Conservation (phyloP, 1,284 basidiomycete species). For the Psilocybe mexicana region DNA sequence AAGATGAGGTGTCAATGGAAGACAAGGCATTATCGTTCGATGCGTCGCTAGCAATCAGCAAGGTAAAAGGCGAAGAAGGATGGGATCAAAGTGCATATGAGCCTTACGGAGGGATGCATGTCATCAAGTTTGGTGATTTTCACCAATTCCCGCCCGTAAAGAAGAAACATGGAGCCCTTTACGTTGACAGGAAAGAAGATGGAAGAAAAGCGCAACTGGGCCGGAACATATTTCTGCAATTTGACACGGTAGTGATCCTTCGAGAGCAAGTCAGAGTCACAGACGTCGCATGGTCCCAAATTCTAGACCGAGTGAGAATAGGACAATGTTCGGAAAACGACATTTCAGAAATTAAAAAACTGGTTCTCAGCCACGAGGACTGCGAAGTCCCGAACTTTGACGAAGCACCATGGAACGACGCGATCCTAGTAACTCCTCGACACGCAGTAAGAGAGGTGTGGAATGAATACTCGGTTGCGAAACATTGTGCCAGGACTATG, state of each 20-base stretch:
- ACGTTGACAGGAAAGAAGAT: slow-evolving; percentile 12
- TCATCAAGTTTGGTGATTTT: slow-evolving; percentile 37
- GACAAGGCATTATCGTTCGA: slow-evolving; percentile 12
- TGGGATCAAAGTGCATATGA: neutral
- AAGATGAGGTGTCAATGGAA: slow-evolving; percentile 35
- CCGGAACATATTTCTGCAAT: slow-evolving; percentile 29
- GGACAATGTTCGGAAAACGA: slow-evolving; percentile 29
- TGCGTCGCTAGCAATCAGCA: neutral
- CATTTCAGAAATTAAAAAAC: slow-evolving; percentile 22
- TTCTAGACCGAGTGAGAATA: slow-evolving; percentile 24
- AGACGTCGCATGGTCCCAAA: neutral
- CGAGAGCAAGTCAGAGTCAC: neutral
- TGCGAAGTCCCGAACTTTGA: slow-evolving; percentile 20
- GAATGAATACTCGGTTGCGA: slow-evolving; percentile 30
- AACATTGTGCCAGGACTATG: slow-evolving; percentile 16
- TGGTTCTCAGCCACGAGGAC: slow-evolving; percentile 22
- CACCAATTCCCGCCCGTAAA: slow-evolving; percentile 41
- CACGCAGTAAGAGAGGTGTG: slow-evolving; percentile 34
- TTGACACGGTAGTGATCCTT: slow-evolving; percentile 33
- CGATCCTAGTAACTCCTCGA: slow-evolving; percentile 35
- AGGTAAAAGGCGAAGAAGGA: neutral
- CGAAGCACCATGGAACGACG: slow-evolving; percentile 25
- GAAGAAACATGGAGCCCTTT: slow-evolving; percentile 23
- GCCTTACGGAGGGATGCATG: slow-evolving; percentile 25
- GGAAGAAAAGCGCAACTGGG: slow-evolving; percentile 18